These are phyloP conservation scores for Talaromyces stipitatus DNA, from an alignment of 495 filamentous ascomycete genomes.

Conservation along the genomic window DNA sequence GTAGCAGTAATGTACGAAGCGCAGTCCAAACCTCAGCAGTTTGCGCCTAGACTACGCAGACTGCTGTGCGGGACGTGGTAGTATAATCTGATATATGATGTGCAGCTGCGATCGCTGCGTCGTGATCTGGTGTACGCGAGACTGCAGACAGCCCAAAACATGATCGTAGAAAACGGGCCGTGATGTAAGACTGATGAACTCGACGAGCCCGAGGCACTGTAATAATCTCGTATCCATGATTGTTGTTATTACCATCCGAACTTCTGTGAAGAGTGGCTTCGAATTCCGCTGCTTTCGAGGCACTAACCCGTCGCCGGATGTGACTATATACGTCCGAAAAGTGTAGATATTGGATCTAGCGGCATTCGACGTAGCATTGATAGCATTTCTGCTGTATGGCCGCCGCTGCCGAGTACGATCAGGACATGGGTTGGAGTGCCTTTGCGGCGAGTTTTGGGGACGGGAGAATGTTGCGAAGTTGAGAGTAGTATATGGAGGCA, in stretches of 20 bases:
- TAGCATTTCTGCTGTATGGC: constrained; percentile 92
- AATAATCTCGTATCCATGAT: constrained; percentile 42
- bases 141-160: constrained; percentile 44
- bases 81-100: constrained; percentile 57
- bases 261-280: constrained; percentile 30
- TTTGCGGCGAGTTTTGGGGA: constrained; percentile 24
- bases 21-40: constrained; percentile 52
- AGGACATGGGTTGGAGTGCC: constrained; percentile 56
- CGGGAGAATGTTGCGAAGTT: constrained; percentile 24
- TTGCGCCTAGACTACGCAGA: constrained; percentile 68
- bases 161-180: constrained; percentile 55
- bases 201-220: constrained; percentile 62
- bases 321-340: constrained; percentile 77
- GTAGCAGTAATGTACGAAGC: constrained; percentile 10
- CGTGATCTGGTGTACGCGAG: constrained; percentile 33
- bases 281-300: constrained; percentile 55
- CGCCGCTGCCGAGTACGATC: constrained; percentile 83
- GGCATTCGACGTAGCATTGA: constrained; percentile 54
- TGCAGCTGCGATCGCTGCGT: constrained; percentile 10
- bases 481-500: constrained; percentile 9
- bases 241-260: constrained; percentile 14
- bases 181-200: constrained; percentile 70
- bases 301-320: constrained; percentile 70
- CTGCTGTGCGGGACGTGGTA: constrained; percentile 89
- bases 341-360: constrained; percentile 41